Evolutionary conservation across 164 flowering plant genomes (phyloP).

Genomic region (Magnolia changhungtana): DNA sequence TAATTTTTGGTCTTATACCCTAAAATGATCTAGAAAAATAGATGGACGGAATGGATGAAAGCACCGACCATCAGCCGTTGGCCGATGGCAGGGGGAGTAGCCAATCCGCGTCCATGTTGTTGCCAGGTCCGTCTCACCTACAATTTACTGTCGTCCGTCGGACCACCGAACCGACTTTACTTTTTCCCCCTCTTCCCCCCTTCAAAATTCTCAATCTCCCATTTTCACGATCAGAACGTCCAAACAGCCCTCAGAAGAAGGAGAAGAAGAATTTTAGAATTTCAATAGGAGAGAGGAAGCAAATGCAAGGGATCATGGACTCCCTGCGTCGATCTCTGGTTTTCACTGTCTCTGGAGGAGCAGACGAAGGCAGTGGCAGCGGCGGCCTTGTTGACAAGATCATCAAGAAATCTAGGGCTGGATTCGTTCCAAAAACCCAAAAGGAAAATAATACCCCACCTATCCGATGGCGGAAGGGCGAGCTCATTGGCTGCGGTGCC

Average conservation of each 20-base stretch:
- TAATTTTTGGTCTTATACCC: too few species aligned
- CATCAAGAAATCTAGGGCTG: constrained; percentile 66
- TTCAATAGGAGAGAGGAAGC: not conserved
- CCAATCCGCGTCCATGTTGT: too few species aligned
- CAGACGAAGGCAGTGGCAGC: constrained; percentile 27
- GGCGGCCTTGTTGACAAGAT: constrained; percentile 62
- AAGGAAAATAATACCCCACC: constrained; percentile 21
- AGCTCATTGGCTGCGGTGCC: constrained; percentile 88
- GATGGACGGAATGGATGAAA: too few species aligned
- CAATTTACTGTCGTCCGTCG: not conserved
- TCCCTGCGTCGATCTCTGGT: constrained; percentile 77
- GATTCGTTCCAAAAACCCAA: constrained; percentile 35
- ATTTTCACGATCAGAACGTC: not conserved
- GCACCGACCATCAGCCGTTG: too few species aligned
- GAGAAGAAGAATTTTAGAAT: not conserved
- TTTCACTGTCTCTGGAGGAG: constrained; percentile 41
- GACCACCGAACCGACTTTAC: not conserved
- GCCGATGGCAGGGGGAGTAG: too few species aligned
- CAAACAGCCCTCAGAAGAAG: not conserved
- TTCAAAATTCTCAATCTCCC: not conserved
- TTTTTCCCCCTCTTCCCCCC: not conserved
- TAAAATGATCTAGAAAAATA: too few species aligned
- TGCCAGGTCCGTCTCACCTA: too few species aligned
- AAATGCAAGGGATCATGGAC: constrained; percentile 68
- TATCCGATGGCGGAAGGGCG: constrained; percentile 91